Base-by-base conservation (phyloP, 345 rosid genomes). In the Moricandia arvensis region DNA sequence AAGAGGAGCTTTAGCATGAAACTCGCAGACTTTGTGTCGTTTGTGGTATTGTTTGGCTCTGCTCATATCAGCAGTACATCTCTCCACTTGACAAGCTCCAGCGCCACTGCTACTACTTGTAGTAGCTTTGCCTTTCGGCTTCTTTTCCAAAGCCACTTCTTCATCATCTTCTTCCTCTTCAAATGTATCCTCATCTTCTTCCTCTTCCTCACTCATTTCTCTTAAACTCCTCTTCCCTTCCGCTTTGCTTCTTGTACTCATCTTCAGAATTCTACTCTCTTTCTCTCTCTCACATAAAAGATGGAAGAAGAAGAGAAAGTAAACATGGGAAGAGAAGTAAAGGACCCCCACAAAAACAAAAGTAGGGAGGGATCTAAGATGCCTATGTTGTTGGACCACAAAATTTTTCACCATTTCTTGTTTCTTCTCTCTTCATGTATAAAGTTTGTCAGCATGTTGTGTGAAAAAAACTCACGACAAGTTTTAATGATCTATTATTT, bases 1-100 rank as follows among this genome's bases (percentile, higher is more conserved):
- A 16, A 58, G 59, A 3, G 92, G 27, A 67, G 92, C 88, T 81
- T 88, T 95, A 79, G 99, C 91, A 38, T 95, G 99, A 78, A 54
- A 37, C 77, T 95, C 93, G 29, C 99, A 95, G 21, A 95, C 97
- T 80, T 85, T 95, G 78, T 95, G 99, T 31, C 99, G 87, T 73
- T 78, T 82, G 59, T 95, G 96, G 80, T 95, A 95, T 43, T 78
- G 66, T 87, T 85, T 88, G 34, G 97, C 97, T 31, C 57, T 81
- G 30, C 80, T 70, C 96, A 94, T 84, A 67, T 91, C 89, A 6
- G 67, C 69, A 0, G 76, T 67, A 79, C 98, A 94, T 69, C 78
- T 77, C 24, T 91, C 88, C 4, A 86, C 96, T 68, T 91, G 98
- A 75, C 98, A 94, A 72, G 12, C 49, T 34, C 67, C 75, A 57